phyloP scores from a whole-genome alignment of 768 basidiomycete species.

The Mrakia blollopis region DNA sequence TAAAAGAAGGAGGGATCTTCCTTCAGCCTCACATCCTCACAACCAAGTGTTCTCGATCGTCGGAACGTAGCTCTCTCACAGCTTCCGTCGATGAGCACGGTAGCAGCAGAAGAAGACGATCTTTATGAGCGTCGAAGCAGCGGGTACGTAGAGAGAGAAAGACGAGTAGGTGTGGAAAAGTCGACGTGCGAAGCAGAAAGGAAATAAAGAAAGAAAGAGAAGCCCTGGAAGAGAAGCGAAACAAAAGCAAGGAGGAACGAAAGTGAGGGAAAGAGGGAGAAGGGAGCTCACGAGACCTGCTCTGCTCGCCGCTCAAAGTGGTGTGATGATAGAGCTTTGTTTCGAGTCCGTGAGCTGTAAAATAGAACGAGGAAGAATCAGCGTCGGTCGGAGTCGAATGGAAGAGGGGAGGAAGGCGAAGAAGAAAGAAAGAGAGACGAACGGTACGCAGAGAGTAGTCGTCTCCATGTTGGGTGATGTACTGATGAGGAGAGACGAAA shows the following conservation, averaged over 20 bases:
- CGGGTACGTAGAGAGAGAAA: background rate
- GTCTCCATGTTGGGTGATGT: slow-evolving; percentile 47
- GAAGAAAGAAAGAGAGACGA: background rate
- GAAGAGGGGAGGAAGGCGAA: background rate
- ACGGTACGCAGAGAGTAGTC: slow-evolving; percentile 44
- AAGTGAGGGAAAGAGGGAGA: background rate
- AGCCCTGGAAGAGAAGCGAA: background rate
- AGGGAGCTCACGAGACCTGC: background rate
- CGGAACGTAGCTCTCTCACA: no score
- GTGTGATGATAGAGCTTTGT: slow-evolving; percentile 27
- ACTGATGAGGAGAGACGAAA: slow-evolving; percentile 23
- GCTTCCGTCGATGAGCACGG: no score
- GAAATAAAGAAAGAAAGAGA: background rate
- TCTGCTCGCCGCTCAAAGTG: slow-evolving; percentile 2
- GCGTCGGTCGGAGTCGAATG: background rate
- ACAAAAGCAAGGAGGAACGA: background rate
- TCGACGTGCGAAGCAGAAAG: background rate
- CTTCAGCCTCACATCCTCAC: no score
- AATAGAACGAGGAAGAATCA: background rate
- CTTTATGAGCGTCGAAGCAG: no score
- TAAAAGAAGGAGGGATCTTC: no score
- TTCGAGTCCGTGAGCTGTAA: slow-evolving; percentile 27
- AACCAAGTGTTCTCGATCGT: no score
- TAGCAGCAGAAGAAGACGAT: no score
- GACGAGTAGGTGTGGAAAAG: background rate